phyloP scores from a whole-genome alignment of 257 asterid genomes.

The Solanum virginianum region DNA sequence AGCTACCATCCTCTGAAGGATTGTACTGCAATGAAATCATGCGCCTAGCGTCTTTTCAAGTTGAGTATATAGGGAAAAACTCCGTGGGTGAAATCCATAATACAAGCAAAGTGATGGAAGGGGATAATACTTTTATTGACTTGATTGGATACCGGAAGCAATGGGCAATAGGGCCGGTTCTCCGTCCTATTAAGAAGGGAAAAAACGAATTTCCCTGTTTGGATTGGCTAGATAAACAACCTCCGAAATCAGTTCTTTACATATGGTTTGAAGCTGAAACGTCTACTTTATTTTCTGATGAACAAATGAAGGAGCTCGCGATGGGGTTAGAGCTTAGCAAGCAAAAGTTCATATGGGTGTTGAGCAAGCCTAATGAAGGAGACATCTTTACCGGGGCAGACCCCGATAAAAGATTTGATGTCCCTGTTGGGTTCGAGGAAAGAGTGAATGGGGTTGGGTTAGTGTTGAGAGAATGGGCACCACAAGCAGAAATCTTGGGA shows the following conservation, averaged over 20 bases:
- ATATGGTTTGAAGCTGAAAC: not conserved
- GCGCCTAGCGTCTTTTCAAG: no score
- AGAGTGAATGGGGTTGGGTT: not conserved
- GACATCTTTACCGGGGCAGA: not conserved
- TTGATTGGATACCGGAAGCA: not conserved
- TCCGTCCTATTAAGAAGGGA: not conserved
- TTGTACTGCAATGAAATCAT: no score
- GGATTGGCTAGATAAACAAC: not conserved
- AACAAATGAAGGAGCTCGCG: not conserved
- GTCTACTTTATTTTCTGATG: not conserved
- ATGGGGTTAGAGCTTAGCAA: not conserved
- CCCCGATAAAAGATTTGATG: not conserved
- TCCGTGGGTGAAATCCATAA: no score
- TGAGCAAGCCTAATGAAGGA: rapidly evolving
- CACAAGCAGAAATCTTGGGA: not conserved
- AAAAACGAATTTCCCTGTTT: not conserved
- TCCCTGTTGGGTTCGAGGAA: not conserved
- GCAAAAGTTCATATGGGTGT: not conserved
- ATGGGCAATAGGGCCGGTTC: not conserved
- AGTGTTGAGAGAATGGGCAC: not conserved
- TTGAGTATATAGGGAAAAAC: no score
- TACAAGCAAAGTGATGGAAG: not conserved
- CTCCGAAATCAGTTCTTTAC: not conserved
- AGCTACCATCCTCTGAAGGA: no score
- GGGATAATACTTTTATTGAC: not conserved